Evolutionary conservation across 345 rosid species (phyloP).

Genomic region (Ceriops tagal): DNA sequence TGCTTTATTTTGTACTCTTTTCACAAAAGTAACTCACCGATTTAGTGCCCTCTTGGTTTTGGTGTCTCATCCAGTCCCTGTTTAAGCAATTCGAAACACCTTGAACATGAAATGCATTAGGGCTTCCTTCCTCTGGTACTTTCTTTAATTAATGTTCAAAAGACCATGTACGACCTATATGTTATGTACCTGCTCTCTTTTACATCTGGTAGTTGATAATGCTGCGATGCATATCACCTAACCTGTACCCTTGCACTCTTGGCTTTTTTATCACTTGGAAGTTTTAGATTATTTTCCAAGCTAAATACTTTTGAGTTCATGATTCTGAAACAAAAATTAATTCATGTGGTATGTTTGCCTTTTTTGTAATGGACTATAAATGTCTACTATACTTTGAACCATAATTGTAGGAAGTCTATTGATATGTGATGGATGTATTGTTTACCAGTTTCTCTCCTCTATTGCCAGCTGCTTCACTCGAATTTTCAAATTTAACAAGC

Average conservation of each 20-base stretch:
- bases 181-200: no score
- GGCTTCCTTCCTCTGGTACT: neutral
- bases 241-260: no score
- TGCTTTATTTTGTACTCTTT: neutral
- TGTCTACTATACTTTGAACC: neutral
- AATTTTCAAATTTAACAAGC: constrained; percentile 73
- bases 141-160: no score
- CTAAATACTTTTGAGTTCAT: neutral
- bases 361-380: neutral
- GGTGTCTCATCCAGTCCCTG: neutral
- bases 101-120: neutral
- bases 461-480: constrained; percentile 70
- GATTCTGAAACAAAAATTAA: neutral
- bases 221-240: no score
- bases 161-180: no score
- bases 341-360: neutral
- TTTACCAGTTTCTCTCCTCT: neutral
- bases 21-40: constrained; percentile 4
- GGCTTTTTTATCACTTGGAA: neutral
- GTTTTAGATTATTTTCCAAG: neutral
- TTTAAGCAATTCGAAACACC: neutral
- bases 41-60: neutral
- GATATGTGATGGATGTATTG: constrained; percentile 2
- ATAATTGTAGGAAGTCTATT: neutral
- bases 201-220: no score